phyloP scores from a whole-genome alignment of 148 eudicot species.

The Selenicereus undatus region DNA sequence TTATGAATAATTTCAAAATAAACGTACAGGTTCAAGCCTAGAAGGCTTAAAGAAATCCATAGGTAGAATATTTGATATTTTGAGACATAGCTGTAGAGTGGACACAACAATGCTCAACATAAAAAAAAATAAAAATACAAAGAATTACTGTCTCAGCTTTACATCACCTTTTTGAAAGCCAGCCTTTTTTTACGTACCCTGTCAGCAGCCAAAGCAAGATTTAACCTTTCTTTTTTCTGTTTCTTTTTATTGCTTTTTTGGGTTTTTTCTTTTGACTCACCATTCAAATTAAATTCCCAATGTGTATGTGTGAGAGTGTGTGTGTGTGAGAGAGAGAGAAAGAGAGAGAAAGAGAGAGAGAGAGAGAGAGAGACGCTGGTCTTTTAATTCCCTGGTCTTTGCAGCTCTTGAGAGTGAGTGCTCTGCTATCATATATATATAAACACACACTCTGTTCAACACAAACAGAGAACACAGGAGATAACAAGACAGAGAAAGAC shows the following conservation, averaged over 20 bases:
- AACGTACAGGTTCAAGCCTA: no score
- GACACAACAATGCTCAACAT: no score
- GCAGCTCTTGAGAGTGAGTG: constrained; percentile 6
- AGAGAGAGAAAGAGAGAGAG: background rate
- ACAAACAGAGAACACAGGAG: background rate
- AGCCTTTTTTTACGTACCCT: background rate
- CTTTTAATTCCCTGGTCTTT: background rate
- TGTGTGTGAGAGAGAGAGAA: background rate
- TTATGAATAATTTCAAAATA: background rate
- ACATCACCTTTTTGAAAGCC: background rate
- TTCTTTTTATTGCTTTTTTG: background rate
- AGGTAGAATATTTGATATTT: background rate
- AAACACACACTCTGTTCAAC: background rate
- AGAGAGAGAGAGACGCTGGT: background rate
- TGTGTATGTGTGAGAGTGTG: no score
- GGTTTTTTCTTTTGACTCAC: background rate
- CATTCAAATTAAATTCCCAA: constrained; percentile 6
- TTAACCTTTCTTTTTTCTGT: background rate
- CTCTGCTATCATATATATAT: background rate
- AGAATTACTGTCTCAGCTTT: background rate
- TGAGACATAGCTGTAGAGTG: background rate
- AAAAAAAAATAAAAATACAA: background rate
- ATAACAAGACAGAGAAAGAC: background rate
- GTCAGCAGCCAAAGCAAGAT: background rate
- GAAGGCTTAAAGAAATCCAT: no score